Conservation (phyloP, 805 yeast species). For the Priceomyces castillae region DNA sequence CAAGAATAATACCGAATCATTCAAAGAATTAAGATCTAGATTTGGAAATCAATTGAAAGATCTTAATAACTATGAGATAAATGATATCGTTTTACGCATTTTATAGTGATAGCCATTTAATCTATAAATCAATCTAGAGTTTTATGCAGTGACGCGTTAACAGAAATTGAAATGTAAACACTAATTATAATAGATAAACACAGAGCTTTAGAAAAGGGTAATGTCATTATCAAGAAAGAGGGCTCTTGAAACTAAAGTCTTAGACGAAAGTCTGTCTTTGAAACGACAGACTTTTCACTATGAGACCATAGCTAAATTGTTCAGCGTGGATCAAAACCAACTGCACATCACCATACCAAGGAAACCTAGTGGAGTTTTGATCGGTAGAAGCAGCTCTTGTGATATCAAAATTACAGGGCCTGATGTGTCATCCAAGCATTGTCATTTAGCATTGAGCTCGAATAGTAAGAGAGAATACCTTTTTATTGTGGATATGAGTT, state of each 20-base stretch:
- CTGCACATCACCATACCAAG: conserved; percentile 19
- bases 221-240: conserved; percentile 28
- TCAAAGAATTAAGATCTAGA: conserved; percentile 17
- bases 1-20: conserved; percentile 13
- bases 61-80: conserved; percentile 19
- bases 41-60: conserved; percentile 14
- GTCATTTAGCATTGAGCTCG: conserved; percentile 46
- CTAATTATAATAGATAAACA: background rate
- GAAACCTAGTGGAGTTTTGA: conserved; percentile 19
- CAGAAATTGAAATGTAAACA: conserved; percentile 6
- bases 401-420: conserved; percentile 52
- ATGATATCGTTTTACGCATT: conserved; percentile 27
- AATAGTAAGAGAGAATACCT: conserved; percentile 32
- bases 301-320: conserved; percentile 21
- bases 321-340: conserved; percentile 16
- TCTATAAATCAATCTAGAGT: background rate
- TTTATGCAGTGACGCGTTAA: conserved; percentile 1
- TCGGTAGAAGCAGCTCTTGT: conserved; percentile 61
- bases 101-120: conserved; percentile 12
- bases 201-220: background rate
- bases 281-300: conserved; percentile 13
- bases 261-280: background rate
- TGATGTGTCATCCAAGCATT: conserved; percentile 67
- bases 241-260: background rate
- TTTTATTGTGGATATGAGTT: conserved; percentile 54